Conservation (phyloP, 164 flowering plant species). For the Macadamia integrifolia region DNA sequence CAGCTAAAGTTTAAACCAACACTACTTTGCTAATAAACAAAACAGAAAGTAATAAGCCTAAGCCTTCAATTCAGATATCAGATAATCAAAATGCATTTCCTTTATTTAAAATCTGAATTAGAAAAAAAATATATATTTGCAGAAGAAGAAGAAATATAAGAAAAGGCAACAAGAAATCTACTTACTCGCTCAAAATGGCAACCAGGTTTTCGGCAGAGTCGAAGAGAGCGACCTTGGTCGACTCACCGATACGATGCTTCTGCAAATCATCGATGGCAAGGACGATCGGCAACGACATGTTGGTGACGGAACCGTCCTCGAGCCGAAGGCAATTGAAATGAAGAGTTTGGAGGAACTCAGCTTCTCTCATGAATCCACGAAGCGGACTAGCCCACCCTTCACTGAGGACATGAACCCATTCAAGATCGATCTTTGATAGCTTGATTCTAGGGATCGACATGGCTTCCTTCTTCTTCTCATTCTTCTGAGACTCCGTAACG, state of each 20-base stretch:
- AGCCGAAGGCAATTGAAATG: slow-evolving; percentile 84
- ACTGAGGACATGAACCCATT: slow-evolving; percentile 84
- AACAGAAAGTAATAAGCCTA: neutral
- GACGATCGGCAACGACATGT: slow-evolving; percentile 98
- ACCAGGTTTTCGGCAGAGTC: slow-evolving; percentile 44
- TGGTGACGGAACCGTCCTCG: slow-evolving; percentile 71
- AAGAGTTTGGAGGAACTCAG: slow-evolving; percentile 99
- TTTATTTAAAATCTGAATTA: neutral
- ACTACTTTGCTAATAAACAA: neutral
- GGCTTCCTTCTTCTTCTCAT: slow-evolving; percentile 48
- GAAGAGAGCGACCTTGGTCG: slow-evolving; percentile 60
- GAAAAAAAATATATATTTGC: neutral
- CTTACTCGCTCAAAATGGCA: slow-evolving; percentile 78
- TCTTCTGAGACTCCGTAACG: slow-evolving; percentile 41
- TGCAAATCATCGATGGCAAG: slow-evolving; percentile 71
- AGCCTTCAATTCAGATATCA: neutral
- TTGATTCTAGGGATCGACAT: slow-evolving; percentile 40
- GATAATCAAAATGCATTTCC: neutral
- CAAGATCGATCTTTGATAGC: slow-evolving; percentile 62
- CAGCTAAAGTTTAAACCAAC: no score
- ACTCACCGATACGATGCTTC: slow-evolving; percentile 59
- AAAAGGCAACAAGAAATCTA: neutral
- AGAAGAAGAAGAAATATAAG: neutral
- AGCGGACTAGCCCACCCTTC: slow-evolving; percentile 54
- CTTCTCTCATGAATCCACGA: slow-evolving; percentile 81